phyloP scores from a whole-genome alignment of 2,329 filamentous ascomycete species.

The Xenoacremonium recifei region DNA sequence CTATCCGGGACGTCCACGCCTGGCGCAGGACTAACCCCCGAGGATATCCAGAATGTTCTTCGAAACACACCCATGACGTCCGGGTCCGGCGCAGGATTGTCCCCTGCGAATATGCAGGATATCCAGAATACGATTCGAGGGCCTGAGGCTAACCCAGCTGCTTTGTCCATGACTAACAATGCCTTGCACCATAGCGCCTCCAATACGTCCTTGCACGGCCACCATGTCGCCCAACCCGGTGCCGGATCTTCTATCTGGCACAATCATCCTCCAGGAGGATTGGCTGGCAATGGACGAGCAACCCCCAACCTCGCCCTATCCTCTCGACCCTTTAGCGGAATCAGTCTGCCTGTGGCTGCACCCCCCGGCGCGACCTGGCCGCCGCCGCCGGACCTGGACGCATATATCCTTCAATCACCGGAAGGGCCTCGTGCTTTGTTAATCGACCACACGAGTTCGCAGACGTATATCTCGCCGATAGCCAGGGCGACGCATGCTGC shows the following conservation, averaged over 20 bases:
- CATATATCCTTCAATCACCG: slow-evolving; percentile 62
- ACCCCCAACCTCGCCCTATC: slow-evolving; percentile 52
- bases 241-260: slow-evolving; percentile 40
- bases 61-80: slow-evolving; percentile 17
- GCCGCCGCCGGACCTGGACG: slow-evolving; percentile 46
- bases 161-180: slow-evolving; percentile 46
- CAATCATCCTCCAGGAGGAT: slow-evolving; percentile 36
- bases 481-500: slow-evolving; percentile 24
- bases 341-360: too few relatives aligned
- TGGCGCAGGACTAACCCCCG: slow-evolving; percentile 34
- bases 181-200: slow-evolving; percentile 53
- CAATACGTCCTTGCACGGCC: slow-evolving; percentile 40
- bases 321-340: too few relatives aligned
- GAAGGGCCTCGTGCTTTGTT: slow-evolving; percentile 58
- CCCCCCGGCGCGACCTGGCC: too few relatives aligned
- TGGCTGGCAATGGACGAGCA: slow-evolving; percentile 45
- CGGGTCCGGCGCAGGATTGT: slow-evolving; percentile 29
- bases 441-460: slow-evolving; percentile 47
- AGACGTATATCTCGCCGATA: slow-evolving; percentile 52
- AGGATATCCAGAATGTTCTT: slow-evolving; percentile 45
- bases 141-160: slow-evolving; percentile 45
- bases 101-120: slow-evolving; percentile 32
- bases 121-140: slow-evolving; percentile 45
- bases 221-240: slow-evolving; percentile 35
- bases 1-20: slow-evolving; percentile 12